Base-by-base conservation (phyloP, 805 yeast species). In the Diddensiella santjacobensis region DNA sequence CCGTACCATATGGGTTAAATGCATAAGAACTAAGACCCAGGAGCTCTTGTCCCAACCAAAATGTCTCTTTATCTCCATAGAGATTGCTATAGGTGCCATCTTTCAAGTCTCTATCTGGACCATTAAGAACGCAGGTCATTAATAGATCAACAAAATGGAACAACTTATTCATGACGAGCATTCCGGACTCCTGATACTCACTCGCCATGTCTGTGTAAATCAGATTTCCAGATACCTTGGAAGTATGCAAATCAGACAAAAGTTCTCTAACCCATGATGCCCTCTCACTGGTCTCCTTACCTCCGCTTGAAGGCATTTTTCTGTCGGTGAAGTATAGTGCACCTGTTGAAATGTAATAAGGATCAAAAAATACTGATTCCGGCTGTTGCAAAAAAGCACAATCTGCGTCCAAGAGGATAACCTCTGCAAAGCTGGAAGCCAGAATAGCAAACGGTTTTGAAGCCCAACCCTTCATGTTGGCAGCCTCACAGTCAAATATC, bases 371-470 rank as follows among this genome's bases (percentile, higher is more conserved):
- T 6, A 35, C 15, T 6, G n/a, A 8, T 15, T 35, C 38, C 18
- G 38, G 38, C 38, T 6, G 18, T 15, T 35, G 38, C 38, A 35
- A 6, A 15, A 35, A 15, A 8, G n/a, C 38, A 15, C n/a, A 11
- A 35, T 35, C 38, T 6, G 38, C 38, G n/a, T 35, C 38, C n/a
- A 35, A 6, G 17, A 35, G 17, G 18, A 35, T 35, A 15, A 35
- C n/a, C 17, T 35, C 18, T 15, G 6, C 38, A 15, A 35, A 35
- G 6, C n/a, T 15, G 18, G 38, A 35, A 8, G 18, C 38, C 18
- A 35, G 38, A 15, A 15, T 15, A 8, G 38, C 38, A 15, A 35
- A 35, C 17, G 38, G 18, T 15, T 35, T 35, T 8, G 38, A 13
- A 6, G 38, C 38, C 38, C 38, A 35, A 15, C 38, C 38, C 6